Percentiles rank a stretch among this genome's conserved stretches.
These are phyloP conservation scores for Wickerhamomyces strasburgensis DNA, from an alignment of 805 yeast species.

Conservation along the genomic window DNA sequence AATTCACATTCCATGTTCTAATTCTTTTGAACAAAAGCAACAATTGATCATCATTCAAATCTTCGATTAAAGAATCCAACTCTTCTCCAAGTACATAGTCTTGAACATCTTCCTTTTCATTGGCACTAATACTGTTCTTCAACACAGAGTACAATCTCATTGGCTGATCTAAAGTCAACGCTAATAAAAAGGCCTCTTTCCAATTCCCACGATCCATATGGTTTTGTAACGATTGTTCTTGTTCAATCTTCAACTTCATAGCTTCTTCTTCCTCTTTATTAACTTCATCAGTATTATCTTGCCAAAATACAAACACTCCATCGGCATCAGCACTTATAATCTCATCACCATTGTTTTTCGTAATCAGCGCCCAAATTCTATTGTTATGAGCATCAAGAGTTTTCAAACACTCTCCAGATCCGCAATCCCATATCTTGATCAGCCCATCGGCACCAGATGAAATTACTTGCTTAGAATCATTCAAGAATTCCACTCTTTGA, in stretches of 20 bases:
- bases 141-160: conserved; percentile 79
- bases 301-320: conserved; percentile 86
- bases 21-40: conserved; percentile 61
- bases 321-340: conserved; percentile 92
- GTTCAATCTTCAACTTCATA: conserved; percentile 60
- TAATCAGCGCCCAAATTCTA: conserved; percentile 87
- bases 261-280: conserved; percentile 45
- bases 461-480: conserved; percentile 60
- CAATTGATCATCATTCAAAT: conserved; percentile 56
- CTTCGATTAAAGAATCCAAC: conserved; percentile 59
- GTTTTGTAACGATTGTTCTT: conserved; percentile 83
- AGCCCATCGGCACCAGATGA: conserved; percentile 91
- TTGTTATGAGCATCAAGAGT: conserved; percentile 93
- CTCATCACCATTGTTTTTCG: conserved; percentile 58
- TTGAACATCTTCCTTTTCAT: conserved; percentile 30
- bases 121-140: conserved; percentile 48
- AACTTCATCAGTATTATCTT: conserved; percentile 77
- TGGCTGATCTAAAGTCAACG: conserved; percentile 85
- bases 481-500: conserved; percentile 70
- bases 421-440: conserved; percentile 82
- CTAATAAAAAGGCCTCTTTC: conserved; percentile 83
- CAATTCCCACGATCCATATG: conserved; percentile 69
- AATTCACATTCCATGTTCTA: conserved; percentile 94
- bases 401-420: conserved; percentile 70
- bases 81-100: conserved; percentile 37